phyloP scores from a whole-genome alignment of 139 green algal species.

The Haematococcus lacustris region DNA sequence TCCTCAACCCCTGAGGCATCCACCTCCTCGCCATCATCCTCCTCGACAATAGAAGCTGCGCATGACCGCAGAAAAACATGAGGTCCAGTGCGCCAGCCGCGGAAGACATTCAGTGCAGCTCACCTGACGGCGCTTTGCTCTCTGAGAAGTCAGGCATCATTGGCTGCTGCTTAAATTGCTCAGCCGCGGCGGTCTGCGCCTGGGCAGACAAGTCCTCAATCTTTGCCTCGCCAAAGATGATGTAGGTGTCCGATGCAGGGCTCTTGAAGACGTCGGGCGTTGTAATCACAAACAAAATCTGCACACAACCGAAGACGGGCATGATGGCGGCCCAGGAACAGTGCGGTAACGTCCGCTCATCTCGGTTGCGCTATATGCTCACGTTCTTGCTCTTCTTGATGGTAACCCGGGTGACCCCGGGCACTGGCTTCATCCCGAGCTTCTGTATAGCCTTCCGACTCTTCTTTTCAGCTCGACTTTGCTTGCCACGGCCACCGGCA shows the following conservation, averaged over 20 bases:
- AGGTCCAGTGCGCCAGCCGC: too few species aligned
- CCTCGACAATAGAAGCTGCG: conserved; percentile 5
- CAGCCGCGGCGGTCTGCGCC: conserved; percentile 63
- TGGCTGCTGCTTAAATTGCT: conserved; percentile 85
- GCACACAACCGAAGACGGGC: too few species aligned
- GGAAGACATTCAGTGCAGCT: too few species aligned
- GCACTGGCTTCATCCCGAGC: conserved; percentile 96
- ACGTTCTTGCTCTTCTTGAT: conserved; percentile 99
- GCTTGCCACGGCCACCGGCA: conserved; percentile 60
- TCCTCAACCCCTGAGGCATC: conserved; percentile 91
- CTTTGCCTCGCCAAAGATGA: conserved; percentile 98
- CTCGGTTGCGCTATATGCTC: conserved; percentile 22
- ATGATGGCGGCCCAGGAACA: too few species aligned
- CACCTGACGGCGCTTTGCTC: too few species aligned
- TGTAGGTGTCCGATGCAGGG: conserved; percentile 92
- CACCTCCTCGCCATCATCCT: conserved; percentile 88
- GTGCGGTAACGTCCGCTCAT: too few species aligned
- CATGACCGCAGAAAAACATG: neutral
- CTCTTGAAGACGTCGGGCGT: conserved; percentile 96
- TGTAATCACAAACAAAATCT: conserved; percentile 98
- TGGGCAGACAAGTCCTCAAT: conserved; percentile 95
- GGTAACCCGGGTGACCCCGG: conserved; percentile 84
- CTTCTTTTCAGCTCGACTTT: conserved; percentile 98
- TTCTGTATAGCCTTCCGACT: conserved; percentile 97
- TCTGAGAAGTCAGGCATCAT: too few species aligned